Evolutionary conservation across 1,139 yeast species (phyloP), one percentile per base, ranked within the genome.

Genomic region (Pichiaceae sp.): DNA sequence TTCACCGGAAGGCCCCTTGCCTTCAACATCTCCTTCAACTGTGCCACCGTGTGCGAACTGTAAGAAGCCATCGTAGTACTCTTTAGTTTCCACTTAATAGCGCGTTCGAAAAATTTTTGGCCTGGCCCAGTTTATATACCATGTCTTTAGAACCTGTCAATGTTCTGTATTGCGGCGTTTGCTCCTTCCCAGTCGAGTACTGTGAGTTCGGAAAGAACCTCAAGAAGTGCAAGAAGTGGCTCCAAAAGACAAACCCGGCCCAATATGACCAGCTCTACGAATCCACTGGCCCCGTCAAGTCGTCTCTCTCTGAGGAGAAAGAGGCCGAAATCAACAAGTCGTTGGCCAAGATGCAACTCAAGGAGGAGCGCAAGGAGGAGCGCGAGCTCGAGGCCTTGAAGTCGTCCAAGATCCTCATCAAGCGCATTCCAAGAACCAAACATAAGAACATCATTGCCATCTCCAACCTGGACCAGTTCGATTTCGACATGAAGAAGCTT

Each of bases 131-230:
- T 7, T 21, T 11, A 21, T 11, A 21, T 21, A 7, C 9, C 11
- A 7, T 11, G 7, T 21, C 24, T 21, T 11, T 21, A 6, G 36
- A 34, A 23, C 73, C 82, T 14, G 68, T 61, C 48, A 50, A 62
- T 21, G 70, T 78, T 16, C 52, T 71, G 11, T 87, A 89, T 63
- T 89, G 97, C 60, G 91, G 78, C 4, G 72, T 87, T 8, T 89
- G 97, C 59, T 63, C 87, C 1, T 79, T 75, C 54, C 96, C 96
- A 14, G 91, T 91, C 2, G 97, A 87, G 60, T 89, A 79, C 62
- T 89, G 98, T 64, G 97, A 89, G 57, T 89, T 87, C 56, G 94
- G 95, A 12, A 83, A 84, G 34, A 69, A 79, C 29, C 69, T 82
- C 59, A 80, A 79, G 54, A 75, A 86, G 55, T 89, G 98, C 63